Base-by-base conservation (phyloP, 1,284 basidiomycete genomes). In the Pseudozyma hubeiensis region DNA sequence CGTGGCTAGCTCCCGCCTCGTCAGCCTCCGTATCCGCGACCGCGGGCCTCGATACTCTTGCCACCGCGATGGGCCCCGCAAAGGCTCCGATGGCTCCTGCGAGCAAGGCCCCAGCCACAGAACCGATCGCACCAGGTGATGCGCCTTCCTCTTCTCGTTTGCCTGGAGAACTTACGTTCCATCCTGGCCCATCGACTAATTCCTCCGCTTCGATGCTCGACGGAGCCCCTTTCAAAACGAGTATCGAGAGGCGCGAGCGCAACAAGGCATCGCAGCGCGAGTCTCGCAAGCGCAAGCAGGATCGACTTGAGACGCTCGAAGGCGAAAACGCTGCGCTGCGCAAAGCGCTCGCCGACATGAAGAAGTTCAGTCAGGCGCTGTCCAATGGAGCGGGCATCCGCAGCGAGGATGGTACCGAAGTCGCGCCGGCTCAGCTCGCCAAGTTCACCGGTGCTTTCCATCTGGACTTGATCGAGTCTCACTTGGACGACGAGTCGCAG, bases 201-300 rank as follows among this genome's bases (percentile, higher is more conserved):
- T 37, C 17, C 41, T 35, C 11, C 40, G 11, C 57, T 7, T 60
- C 57, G 19, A 40, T 55, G 6, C 14, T n/a, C 2, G 44, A 39
- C 31, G 50, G 37, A 7, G 59, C 49, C 13, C 48, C 64, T 0
- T 75, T 75, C 67, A 75, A 75, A 54, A 75, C 72, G 34, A 75
- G 72, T 37, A 54, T 45, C 8, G 72, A 75, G 45, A 54, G 72
- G 37, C 63, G 72, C 37, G 72, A 75, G 43, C 63, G 72, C 2
- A 75, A 75, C 60, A 75, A 75, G 53, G 72, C 72, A 0, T 75
- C 72, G 6, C 72, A 75, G 39, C 55, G 72, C 57, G 72, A 75
- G 45, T 75, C 72, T 6, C 72, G 72, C 33, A 70, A 67, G 48
- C 66, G 72, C n/a, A 70, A 70, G 57, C 72, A 75, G 50, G 64